Evolutionary conservation across 441 rosid species (phyloP).

Genomic region (Raphanus hybrid): DNA sequence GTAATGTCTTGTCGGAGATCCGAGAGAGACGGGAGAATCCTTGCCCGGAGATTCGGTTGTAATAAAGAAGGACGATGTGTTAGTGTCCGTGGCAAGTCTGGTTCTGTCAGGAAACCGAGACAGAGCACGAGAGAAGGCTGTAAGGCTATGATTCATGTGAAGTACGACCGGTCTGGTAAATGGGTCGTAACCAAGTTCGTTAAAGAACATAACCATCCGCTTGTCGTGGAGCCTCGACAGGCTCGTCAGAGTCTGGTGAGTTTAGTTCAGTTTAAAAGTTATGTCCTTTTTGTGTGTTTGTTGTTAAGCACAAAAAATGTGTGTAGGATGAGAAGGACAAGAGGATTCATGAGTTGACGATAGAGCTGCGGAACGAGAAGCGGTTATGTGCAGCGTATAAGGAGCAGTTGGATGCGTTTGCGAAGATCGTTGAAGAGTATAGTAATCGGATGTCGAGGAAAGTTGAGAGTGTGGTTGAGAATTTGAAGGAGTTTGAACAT

Average conservation of each 20-base stretch:
- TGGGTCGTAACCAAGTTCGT: slow-evolving; percentile 70
- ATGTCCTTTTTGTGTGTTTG: not conserved
- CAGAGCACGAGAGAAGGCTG: slow-evolving; percentile 73
- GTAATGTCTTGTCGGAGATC: slow-evolving; percentile 77
- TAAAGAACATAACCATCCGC: slow-evolving; percentile 73
- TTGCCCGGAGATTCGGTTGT: slow-evolving; percentile 74
- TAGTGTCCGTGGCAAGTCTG: slow-evolving; percentile 62
- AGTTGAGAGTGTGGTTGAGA: slow-evolving; percentile 66
- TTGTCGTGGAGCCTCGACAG: slow-evolving; percentile 69
- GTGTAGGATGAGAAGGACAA: slow-evolving; percentile 74
- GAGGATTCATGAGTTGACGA: slow-evolving; percentile 79
- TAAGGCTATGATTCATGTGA: slow-evolving; percentile 71
- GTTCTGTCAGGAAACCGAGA: slow-evolving; percentile 61
- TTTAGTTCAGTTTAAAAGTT: slow-evolving; percentile 25
- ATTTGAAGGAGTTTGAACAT: slow-evolving; percentile 69
- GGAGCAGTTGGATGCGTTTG: slow-evolving; percentile 74
- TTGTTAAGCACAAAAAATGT: too few relatives aligned
- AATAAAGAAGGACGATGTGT: slow-evolving; percentile 81
- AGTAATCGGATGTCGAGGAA: slow-evolving; percentile 61
- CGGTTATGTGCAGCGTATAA: slow-evolving; percentile 77
- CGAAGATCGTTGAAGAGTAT: slow-evolving; percentile 77
- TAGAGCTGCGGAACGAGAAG: slow-evolving; percentile 80
- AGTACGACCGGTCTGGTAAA: slow-evolving; percentile 56
- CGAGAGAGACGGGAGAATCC: slow-evolving; percentile 67
- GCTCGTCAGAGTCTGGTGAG: slow-evolving; percentile 82